Conservation (phyloP, 805 yeast species). For the Cyberlindnera petersonii region DNA sequence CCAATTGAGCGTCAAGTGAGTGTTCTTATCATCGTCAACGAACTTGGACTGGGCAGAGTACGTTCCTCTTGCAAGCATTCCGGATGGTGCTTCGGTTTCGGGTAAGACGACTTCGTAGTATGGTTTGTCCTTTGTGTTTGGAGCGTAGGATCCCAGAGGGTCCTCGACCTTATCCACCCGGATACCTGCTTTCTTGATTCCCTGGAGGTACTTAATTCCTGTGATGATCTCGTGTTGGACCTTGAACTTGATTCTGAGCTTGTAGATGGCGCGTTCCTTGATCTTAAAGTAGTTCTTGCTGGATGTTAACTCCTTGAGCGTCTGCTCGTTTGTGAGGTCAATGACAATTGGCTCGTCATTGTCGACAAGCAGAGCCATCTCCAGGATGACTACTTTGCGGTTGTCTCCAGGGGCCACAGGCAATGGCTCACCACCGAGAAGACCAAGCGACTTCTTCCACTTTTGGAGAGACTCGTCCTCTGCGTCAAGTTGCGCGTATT, state of each 20-base stretch:
- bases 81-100: constrained; percentile 87
- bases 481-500: constrained; percentile 78
- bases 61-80: constrained; percentile 81
- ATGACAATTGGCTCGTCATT: constrained; percentile 68
- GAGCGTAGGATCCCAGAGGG: constrained; percentile 88
- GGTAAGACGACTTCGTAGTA: constrained; percentile 60
- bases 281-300: constrained; percentile 66
- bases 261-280: constrained; percentile 74
- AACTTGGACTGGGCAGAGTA: constrained; percentile 80
- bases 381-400: constrained; percentile 74
- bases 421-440: constrained; percentile 53
- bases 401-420: constrained; percentile 65
- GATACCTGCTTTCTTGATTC: constrained; percentile 82
- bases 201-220: constrained; percentile 82
- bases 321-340: constrained; percentile 59
- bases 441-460: constrained; percentile 88
- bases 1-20: constrained; percentile 79
- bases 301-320: constrained; percentile 43
- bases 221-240: constrained; percentile 90
- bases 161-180: constrained; percentile 83
- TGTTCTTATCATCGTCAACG: constrained; percentile 77
- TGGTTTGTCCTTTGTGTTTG: constrained; percentile 78
- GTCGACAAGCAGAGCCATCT: constrained; percentile 67
- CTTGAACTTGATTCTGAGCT: constrained; percentile 68
- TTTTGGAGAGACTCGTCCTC: constrained; percentile 86